Base-by-base conservation (phyloP, 208 protist species). In the Wallacemonas sp. region DNA sequence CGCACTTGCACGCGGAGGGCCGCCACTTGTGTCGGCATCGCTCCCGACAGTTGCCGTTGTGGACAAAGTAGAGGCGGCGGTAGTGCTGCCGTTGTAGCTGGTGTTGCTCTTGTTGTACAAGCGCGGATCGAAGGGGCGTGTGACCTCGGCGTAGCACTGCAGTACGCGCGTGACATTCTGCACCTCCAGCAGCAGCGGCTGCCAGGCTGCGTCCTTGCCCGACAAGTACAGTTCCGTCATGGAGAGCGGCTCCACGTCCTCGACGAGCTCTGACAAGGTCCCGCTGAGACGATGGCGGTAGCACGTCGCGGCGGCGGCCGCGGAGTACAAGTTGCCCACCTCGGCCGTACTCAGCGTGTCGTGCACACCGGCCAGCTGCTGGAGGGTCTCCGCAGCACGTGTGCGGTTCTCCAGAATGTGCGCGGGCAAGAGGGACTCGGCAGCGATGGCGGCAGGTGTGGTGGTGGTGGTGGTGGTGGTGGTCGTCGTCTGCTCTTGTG, bases 151-250 rank as follows among this genome's bases (percentile, higher is more conserved):
- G 71, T 86, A 91, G 68, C 87, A 93, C 76, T 93, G 87, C 29
- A 93, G 65, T 1, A 93, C 62, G 3, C 87, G 87, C 11, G 74
- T 82, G 39, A 91, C 67, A 54, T 67, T 48, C 31, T 89, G 64
- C 3, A 79, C 26, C 10, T 93, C 87, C 45, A 93, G 64, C 36
- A 91, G 52, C 41, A 93, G 66, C 22, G 87, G 87, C 68, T 93
- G 87, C 72, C 77, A 84, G 12, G 82, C 82, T 0, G 84, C 82
- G 44, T 93, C 80, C 67, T 89, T 93, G 25, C 87, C 87, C 1
- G 82, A 70, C 52, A 93, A 72, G 61, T 86, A 93, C 38, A 87
- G n/a, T 59, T 82, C 73, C 25, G 59, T 57, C 32, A 61, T 80
- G 32, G 22, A 46, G 23, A 83, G 64, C 41, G 77, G 52, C 61